Base-by-base conservation (phyloP, 108 stramenopile species). In the Aurantiochytrium sp. region DNA sequence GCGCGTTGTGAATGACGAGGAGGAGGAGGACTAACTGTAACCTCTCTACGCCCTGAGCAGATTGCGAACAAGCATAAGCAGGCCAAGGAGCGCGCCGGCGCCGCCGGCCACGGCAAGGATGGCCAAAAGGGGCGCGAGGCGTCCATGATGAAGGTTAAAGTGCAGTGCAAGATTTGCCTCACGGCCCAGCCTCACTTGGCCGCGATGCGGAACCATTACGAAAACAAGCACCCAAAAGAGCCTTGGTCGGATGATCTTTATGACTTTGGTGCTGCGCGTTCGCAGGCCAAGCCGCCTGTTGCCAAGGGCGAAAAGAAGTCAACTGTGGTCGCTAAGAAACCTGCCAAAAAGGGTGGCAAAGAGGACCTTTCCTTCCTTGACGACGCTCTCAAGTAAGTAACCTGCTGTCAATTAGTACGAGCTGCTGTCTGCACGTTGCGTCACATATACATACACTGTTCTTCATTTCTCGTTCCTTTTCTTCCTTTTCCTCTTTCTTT, bases 181-280 rank as follows among this genome's bases (percentile, higher is more conserved):
- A 18, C 23, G 14, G 76, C 44, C 19, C 51, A 53, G 4, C 76
- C 76, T 12, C 76, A 83, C 76, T 23, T 83, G 76, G 45, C 76
- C 12, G 76, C 23, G 0, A 83, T 83, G 76, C 76, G 76, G 25
- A 83, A 25, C 12, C 76, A 83, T 45, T 83, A 83, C 76, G 76
- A 83, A 45, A 35, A 23, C 76, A 83, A 83, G 76, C 76, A 83
- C 76, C 76, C 76, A 6, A 83, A 83, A 28, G 76, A 83, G 76
- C 3, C 76, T 12, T 83, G 76, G 76, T 53, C 76, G 51, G 76
- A 83, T 28, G 76, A 47, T 23, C 28, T 83, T 2, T 83, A 83
- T 23, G 76, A 69, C 42, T 69, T 69, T 69, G 64, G 64, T 18
- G 64, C 64, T 6, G 64, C 64, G 35, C 64, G 64, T 18, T 42